These are phyloP conservation scores for Laburnicola sp. DNA, from an alignment of 2,329 filamentous ascomycete species.

Conservation along the genomic window DNA sequence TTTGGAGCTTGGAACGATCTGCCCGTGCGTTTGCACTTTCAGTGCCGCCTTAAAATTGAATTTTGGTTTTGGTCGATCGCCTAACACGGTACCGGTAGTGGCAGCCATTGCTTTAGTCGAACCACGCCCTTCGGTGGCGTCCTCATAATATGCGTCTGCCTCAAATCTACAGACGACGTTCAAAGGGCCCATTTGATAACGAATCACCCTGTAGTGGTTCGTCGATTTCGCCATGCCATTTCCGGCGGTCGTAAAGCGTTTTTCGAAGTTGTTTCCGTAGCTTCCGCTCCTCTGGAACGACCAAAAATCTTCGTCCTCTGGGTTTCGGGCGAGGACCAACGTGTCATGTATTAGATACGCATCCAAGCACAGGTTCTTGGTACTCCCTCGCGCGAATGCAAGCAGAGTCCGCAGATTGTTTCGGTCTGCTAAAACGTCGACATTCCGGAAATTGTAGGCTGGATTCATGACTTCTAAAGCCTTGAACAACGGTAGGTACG, in stretches of 20 bases:
- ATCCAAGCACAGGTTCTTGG: constrained; percentile 31
- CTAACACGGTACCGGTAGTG: constrained; percentile 16
- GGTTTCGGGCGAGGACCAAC: constrained; percentile 30
- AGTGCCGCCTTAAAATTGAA: constrained; percentile 24
- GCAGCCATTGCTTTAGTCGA: constrained; percentile 10
- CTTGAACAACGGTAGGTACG: constrained; percentile 32
- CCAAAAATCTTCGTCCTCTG: constrained; percentile 28
- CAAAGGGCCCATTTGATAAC: constrained; percentile 31
- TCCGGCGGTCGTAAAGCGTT: constrained; percentile 25
- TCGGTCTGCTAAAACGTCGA: constrained; percentile 35
- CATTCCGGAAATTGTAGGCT: constrained; percentile 20
- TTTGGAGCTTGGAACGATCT: constrained; percentile 25
- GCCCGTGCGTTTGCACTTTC: constrained; percentile 29
- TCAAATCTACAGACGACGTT: constrained; percentile 34
- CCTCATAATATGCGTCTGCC: constrained; percentile 34
- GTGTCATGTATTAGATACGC: constrained; percentile 28
- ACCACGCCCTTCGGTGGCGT: constrained; percentile 15
- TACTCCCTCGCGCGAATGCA: constrained; percentile 30
- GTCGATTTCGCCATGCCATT: constrained; percentile 31
- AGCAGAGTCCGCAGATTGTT: constrained; percentile 34
- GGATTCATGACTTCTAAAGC: constrained; percentile 31
- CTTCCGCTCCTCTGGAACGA: constrained; percentile 13
- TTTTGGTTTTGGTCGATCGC: constrained; percentile 7
- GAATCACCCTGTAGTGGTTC: constrained; percentile 36
- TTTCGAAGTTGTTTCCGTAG: constrained; percentile 33